phyloP scores from a whole-genome alignment of 2,329 filamentous ascomycete species.

The Nemania sp. region DNA sequence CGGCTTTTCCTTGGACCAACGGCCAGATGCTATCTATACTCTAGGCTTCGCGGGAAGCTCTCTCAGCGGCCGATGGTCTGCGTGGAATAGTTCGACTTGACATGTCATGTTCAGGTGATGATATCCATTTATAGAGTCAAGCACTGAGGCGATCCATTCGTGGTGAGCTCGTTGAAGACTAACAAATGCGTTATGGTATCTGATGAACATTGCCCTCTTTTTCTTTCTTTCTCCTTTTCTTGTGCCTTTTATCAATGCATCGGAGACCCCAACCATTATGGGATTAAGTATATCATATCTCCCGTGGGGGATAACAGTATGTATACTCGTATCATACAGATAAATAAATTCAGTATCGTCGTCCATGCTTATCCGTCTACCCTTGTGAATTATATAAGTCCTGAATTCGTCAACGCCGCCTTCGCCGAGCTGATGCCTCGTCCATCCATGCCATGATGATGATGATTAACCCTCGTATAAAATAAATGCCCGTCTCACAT shows the following conservation, averaged over 20 bases:
- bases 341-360: neutral
- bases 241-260: too few species aligned
- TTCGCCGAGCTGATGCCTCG: neutral
- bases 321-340: slow-evolving; percentile 8
- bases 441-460: slow-evolving; percentile 10
- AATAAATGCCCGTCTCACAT: slow-evolving; percentile 58
- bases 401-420: neutral
- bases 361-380: neutral
- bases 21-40: slow-evolving; percentile 41
- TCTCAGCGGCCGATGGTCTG: slow-evolving; percentile 22
- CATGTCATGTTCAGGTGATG: slow-evolving; percentile 72
- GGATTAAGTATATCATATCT: slow-evolving; percentile 9
- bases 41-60: slow-evolving; percentile 41
- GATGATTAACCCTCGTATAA: neutral
- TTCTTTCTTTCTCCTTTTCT: too few species aligned
- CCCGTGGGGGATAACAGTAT: slow-evolving; percentile 20
- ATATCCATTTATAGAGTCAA: slow-evolving; percentile 98
- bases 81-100: slow-evolving; percentile 24
- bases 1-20: slow-evolving; percentile 12
- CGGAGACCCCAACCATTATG: neutral
- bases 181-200: slow-evolving; percentile 54
- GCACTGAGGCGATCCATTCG: slow-evolving; percentile 72
- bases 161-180: slow-evolving; percentile 53
- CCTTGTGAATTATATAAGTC: neutral
- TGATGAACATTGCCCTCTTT: slow-evolving; percentile 45